These are phyloP conservation scores for Zymoseptoria tritici DNA, from an alignment of 2,329 filamentous ascomycete genomes.

Conservation along the genomic window DNA sequence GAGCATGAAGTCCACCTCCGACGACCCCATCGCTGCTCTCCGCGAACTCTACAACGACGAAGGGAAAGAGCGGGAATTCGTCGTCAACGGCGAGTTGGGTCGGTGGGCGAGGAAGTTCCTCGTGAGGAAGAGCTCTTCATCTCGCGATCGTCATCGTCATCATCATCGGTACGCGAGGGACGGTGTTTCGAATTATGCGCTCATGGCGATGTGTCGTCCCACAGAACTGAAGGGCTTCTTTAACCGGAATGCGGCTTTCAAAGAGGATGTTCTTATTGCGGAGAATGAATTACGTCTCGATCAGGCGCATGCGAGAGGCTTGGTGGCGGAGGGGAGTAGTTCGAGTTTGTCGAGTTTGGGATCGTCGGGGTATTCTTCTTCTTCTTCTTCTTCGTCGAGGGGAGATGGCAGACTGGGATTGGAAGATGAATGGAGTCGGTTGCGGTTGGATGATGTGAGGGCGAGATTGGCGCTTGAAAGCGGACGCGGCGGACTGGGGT, in stretches of 20 bases:
- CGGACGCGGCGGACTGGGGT: background rate
- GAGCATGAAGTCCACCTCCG: constrained; percentile 23
- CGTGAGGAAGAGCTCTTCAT: constrained; percentile 1
- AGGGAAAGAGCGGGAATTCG: constrained; percentile 2
- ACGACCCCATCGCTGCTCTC: constrained; percentile 33
- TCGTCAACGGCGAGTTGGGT: constrained; percentile 21
- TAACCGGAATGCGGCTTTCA: constrained; percentile 5
- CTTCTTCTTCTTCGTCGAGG: background rate
- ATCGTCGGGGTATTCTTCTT: background rate
- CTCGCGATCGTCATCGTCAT: background rate
- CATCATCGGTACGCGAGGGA: background rate
- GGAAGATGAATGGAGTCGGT: background rate
- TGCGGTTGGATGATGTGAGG: background rate
- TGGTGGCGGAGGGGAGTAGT: background rate
- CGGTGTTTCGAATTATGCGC: constrained; percentile 4
- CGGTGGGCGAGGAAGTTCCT: constrained; percentile 22
- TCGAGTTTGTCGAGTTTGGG: background rate
- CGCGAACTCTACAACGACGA: constrained; percentile 29
- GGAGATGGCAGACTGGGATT: background rate
- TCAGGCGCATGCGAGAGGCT: background rate
- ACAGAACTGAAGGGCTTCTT: constrained; percentile 1
- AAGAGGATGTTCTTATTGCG: constrained; percentile 3
- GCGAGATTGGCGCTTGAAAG: background rate
- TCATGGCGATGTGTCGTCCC: constrained; percentile 2
- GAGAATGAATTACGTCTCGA: background rate